Evolutionary conservation across 768 basidiomycete species (phyloP), one percentile per base, ranked within the genome.

Genomic region (Crucibulum laeve): DNA sequence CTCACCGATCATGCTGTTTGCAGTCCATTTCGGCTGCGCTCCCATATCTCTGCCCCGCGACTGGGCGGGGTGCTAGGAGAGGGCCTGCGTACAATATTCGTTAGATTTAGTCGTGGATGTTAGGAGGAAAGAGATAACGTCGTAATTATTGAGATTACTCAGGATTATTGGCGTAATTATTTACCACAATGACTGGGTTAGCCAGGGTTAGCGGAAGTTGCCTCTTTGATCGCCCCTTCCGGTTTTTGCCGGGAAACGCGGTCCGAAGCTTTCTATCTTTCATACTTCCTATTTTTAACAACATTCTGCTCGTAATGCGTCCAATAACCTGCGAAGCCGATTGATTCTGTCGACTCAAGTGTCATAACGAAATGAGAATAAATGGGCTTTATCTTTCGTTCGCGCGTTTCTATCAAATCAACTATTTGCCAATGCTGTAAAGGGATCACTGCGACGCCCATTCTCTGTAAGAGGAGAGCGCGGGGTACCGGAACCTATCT

Each of bases 1-100:
- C 79, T 58, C 56, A 89, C 87, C 86, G 64, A 90, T 82, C 80
- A 90, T 85, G 68, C 85, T 87, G 72, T 84, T 76, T 55, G 80
- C 74, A 54, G 81, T 79, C 80, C 82, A 84, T 80, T 75, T 77
- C 48, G 63, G 61, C 63, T 69, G 64, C 67, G 71, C 68, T 65
- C 73, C 69, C 85, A 87, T 87, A 68, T 66, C 75, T 77, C 74
- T 71, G 65, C 78, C 77, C 77, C 79, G 76, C 76, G 59, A 62
- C 63, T 70, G 74, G 75, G 79, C 76, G 70, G 70, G 70, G 67
- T 62, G 53, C 53, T 57, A 59, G 44, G 54, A 52, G 44, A 34
- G 50, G 49, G 53, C 38, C 47, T 50, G 50, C 52, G 51, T 53
- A 34, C 49, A 43, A 17, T 48, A 42, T 45, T 35, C 25, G 42